Evolutionary conservation across 106 monocot genomes (phyloP).

Genomic region (Dendrobium huoshanense): DNA sequence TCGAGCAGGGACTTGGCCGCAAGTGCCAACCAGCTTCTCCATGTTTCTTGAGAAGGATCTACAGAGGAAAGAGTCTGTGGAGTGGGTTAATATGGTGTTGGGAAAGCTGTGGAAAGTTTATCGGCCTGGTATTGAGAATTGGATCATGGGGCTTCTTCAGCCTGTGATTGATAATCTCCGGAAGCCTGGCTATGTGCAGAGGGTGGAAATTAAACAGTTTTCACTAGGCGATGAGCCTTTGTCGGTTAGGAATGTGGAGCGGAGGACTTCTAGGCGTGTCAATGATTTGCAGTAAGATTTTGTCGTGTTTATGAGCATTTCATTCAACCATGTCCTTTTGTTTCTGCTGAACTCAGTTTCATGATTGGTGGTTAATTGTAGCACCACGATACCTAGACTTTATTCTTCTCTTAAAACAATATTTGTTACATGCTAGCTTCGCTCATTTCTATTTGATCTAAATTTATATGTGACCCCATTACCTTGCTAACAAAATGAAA

Average conservation of each 20-base stretch:
- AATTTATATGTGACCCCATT: no score
- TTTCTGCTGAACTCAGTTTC: neutral
- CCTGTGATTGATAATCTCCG: constrained; percentile 82
- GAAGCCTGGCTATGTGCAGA: constrained; percentile 87
- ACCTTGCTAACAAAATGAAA: no score
- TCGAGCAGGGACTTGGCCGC: constrained; percentile 63
- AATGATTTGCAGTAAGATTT: constrained; percentile 92
- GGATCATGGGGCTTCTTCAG: constrained; percentile 91
- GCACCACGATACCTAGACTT: neutral
- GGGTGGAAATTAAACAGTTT: constrained; percentile 98
- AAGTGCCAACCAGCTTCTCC: constrained; percentile 92
- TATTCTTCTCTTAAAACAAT: neutral
- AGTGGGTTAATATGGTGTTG: constrained; percentile 99
- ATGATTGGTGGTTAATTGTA: neutral
- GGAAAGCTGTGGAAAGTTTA: constrained; percentile 98
- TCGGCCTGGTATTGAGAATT: constrained; percentile 79
- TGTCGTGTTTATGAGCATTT: constrained; percentile 1
- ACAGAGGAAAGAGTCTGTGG: constrained; percentile 94
- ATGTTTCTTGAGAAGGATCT: constrained; percentile 85
- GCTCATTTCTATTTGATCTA: no score
- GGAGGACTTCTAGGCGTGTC: constrained; percentile 78
- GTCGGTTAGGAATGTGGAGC: constrained; percentile 92
- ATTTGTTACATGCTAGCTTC: neutral
- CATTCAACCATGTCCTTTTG: neutral
- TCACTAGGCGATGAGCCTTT: constrained; percentile 87